Evolutionary conservation across 2,329 filamentous ascomycete genomes (phyloP).

Genomic region (Fusarium verticillioides): DNA sequence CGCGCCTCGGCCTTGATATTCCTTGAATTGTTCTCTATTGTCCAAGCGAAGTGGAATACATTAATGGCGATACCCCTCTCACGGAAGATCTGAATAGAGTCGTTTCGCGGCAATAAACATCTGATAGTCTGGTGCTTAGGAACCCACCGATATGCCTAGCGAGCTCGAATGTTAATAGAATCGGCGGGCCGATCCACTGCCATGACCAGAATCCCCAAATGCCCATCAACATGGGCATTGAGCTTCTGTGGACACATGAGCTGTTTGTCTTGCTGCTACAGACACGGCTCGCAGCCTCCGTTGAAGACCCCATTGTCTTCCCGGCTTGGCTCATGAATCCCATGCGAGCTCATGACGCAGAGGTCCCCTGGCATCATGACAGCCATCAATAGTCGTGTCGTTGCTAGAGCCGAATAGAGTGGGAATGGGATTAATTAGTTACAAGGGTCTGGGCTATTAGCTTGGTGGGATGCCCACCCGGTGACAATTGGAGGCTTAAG

Average conservation of each 20-base stretch:
- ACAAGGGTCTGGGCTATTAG: constrained; percentile 28
- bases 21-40: constrained; percentile 14
- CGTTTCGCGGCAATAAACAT: constrained; percentile 17
- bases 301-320: constrained; percentile 14
- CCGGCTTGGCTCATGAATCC: constrained; percentile 31
- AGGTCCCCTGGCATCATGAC: constrained; percentile 32
- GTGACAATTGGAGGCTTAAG: constrained; percentile 20
- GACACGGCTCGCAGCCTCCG: constrained; percentile 26
- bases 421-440: constrained; percentile 24
- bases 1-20: constrained; percentile 20
- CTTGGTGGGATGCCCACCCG: neutral
- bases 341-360: constrained; percentile 27
- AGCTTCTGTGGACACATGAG: constrained; percentile 8
- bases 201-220: constrained; percentile 1
- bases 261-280: constrained; percentile 16
- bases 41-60: constrained; percentile 7
- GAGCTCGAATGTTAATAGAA: constrained; percentile 35
- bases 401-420: neutral
- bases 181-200: constrained; percentile 39
- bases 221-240: neutral
- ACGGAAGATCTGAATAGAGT: neutral
- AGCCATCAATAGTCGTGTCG: constrained; percentile 18
- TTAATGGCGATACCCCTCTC: neutral
- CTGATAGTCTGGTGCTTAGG: constrained; percentile 31
- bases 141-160: constrained; percentile 16